Base-by-base conservation (phyloP, 1,284 basidiomycete species). In the Sphagnurus paluster region DNA sequence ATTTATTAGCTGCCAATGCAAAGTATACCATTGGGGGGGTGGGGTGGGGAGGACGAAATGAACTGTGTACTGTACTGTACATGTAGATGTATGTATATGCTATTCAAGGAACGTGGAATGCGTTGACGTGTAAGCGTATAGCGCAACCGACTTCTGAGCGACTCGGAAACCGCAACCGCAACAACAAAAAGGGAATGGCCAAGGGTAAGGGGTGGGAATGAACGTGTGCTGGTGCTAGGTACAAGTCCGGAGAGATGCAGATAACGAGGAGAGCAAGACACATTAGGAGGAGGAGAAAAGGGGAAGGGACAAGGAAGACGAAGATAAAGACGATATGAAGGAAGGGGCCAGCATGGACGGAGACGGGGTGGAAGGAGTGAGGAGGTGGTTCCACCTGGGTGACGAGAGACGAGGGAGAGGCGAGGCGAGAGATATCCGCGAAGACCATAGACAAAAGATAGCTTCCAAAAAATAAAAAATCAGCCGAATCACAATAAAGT, bases 231-330 rank as follows among this genome's bases (percentile, higher is more conserved):
- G 43, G 44, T 54, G 44, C 35, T 48, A 52, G 40, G 29, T 58
- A 56, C 56, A 58, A 55, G 56, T 56, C 53, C 53, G 23, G n/a
- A n/a, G n/a, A n/a, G n/a, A 50, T 56, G 55, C 30, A 34, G 44
- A 42, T 40, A 52, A 48, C 43, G 23, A 42, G 32, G 34, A 44
- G 46, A 47, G 44, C 43, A 48, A 42, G 21, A 43, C 43, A 44
- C 19, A 33, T 33, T 2, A 33, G 30, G 8, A 16, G 30, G 17
- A 14, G 13, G 10, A 33, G 14, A 10, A 33, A 46, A 36, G 46
- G 42, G 36, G 29, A 19, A 48, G 44, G 24, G 40, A 46, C n/a
- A 35, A 14, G 30, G 32, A 44, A 47, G 26, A 20, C 17, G 7
- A 39, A 21, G n/a, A n/a, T n/a, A n/a, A n/a, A n/a, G n/a, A n/a